Base-by-base conservation (phyloP, 257 asterid species). In the Paraleonurus japonicus region DNA sequence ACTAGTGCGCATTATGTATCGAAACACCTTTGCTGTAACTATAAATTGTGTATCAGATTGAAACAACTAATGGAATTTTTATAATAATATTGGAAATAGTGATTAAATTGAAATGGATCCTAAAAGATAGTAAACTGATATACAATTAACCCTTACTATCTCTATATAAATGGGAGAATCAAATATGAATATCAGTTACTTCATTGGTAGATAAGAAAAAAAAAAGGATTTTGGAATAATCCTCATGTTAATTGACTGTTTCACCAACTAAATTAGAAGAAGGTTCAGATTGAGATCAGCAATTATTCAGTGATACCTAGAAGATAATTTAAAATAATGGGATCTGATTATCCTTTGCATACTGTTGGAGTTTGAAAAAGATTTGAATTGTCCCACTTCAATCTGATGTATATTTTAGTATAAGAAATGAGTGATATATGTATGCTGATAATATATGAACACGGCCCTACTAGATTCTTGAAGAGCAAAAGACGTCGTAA, bases 321-420 rank as follows among this genome's bases (percentile, higher is more conserved):
- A 79, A 82, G 96, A 85, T 90, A 82, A 81, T 75, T 47, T 82
- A 81, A 10, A 74, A 75, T 70, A 84, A 71, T 80, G 22, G 67
- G 39, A 39, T 66, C 23, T 43, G 66, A n/a, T 70, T 69, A 64
- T 63, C 74, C 51, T 43, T 62, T 45, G 48, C 53, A 11, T 27
- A 37, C 16, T 61, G 39, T 55, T 39, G 22, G 33, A 62, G 43
- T 37, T 75, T 30, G 41, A 54, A 24, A 64, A 69, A 20, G 68
- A 58, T 64, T 57, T 65, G 65, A 27, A 67, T 54, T 67, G 75
- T 72, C 71, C 75, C 75, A 78, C 71, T 57, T 71, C 28, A 15
- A 70, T 69, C 24, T 57, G 43, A 64, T 53, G 30, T 23, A 58
- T 75, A 27, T 50, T 71, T 16, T 58, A 41, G 73, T 43, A 58